Base-by-base conservation (phyloP, 495 filamentous ascomycete genomes). In the Corynascus novoguineensis region DNA sequence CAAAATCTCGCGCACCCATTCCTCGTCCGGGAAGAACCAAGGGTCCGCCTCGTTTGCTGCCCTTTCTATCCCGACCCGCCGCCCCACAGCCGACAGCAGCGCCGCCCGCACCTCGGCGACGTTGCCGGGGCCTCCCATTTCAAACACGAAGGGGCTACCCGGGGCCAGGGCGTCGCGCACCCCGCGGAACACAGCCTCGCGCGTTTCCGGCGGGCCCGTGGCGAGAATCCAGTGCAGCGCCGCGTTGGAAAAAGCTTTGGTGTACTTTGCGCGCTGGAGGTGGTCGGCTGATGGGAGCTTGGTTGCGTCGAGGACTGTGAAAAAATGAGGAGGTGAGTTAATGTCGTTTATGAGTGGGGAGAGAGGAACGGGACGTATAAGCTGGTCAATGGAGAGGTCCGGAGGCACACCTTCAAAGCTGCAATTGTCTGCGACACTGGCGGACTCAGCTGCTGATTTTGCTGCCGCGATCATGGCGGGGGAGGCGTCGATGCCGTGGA, bases 231-330 rank as follows among this genome's bases (percentile, higher is more conserved):
- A 92, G 71, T 92, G 55, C 38, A 91, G 68, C 0, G 88, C 88
- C 0, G 88, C 88, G 63, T 91, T 91, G 38, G 84, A 88, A 66
- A 91, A 87, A 59, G 87, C 74, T 66, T 89, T 89, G 59, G 80
- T 81, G 74, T 72, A 77, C 59, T 55, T 21, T 34, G 55, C 59
- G 1, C 34, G 41, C 27, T 70, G 69, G 0, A 73, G 64, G 38
- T 61, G 50, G 17, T 62, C 25, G 24, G 53, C 34, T 17, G 24
- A 21, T 29, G 60, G 24, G 32, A 74, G 67, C 8, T 55, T 29
- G n/a, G 62, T 69, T 27, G 68, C 72, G 64, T 75, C 71, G 38
- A 70, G 48, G 50, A 73, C 74, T 74, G 10, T 4, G 4, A n/a
- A 1, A 40, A 17, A 1, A 40, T 4, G 5, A n/a, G 3, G 22